phyloP scores from a whole-genome alignment of 345 rosid genomes.

The Brassica carinata region DNA sequence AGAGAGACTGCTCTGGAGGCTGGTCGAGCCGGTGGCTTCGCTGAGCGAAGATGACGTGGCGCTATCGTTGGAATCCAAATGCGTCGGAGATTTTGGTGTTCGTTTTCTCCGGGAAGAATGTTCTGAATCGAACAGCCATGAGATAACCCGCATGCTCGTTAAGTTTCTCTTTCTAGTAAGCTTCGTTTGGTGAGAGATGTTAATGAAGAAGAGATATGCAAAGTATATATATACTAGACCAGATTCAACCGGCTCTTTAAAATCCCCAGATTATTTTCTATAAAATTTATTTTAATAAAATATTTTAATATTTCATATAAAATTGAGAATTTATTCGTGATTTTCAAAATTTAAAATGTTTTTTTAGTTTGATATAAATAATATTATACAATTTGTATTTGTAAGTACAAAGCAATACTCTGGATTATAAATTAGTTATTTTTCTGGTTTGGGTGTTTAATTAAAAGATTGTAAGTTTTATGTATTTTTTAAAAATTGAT shows the following conservation, averaged over 20 bases:
- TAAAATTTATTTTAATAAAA: no score
- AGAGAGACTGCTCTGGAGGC: slow-evolving; percentile 70
- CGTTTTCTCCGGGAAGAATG: slow-evolving; percentile 28
- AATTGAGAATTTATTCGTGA: no score
- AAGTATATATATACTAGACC: background rate
- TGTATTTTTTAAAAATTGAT: background rate
- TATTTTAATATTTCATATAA: no score
- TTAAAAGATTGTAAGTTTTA: no score
- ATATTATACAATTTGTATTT: no score
- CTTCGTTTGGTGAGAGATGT: slow-evolving; percentile 16
- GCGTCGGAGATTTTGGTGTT: slow-evolving; percentile 15
- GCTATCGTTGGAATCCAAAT: slow-evolving; percentile 37
- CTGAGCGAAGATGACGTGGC: slow-evolving; percentile 40
- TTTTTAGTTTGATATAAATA: no score
- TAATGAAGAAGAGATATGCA: background rate
- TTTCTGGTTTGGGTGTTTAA: no score
- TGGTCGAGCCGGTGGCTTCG: slow-evolving; percentile 34
- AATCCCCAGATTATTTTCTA: background rate
- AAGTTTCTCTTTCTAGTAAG: background rate
- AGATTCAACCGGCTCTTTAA: background rate
- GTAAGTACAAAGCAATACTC: no score
- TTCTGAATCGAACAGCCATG: slow-evolving; percentile 48
- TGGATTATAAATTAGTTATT: no score
- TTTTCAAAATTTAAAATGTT: no score
- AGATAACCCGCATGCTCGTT: slow-evolving; percentile 47